Conservation (phyloP, 164 flowering plant genomes). For the Buxus sempervirens region DNA sequence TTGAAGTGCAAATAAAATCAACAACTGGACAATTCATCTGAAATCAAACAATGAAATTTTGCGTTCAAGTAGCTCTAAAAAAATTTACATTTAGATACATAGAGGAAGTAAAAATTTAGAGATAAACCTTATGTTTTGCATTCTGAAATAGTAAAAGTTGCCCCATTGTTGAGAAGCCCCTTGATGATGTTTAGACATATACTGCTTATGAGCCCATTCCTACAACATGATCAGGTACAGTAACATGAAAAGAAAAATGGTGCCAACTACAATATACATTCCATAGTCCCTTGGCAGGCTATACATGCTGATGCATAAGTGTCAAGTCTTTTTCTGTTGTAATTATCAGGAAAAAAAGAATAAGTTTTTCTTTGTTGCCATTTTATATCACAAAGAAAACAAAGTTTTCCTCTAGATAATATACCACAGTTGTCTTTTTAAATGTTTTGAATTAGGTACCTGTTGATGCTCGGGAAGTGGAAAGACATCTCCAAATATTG, state of each 20-base stretch:
- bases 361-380: neutral
- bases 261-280: neutral
- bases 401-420: neutral
- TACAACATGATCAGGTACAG: constrained; percentile 21
- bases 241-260: neutral
- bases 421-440: neutral
- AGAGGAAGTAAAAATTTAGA: neutral
- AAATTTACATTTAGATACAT: too few species aligned
- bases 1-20: too few species aligned
- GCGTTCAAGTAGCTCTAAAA: too few species aligned
- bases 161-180: constrained; percentile 99
- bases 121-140: constrained; percentile 89
- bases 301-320: neutral
- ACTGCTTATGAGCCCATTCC: constrained; percentile 99
- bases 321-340: neutral
- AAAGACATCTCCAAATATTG: constrained; percentile 89
- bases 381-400: neutral
- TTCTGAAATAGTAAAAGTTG: constrained; percentile 89
- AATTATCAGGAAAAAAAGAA: too few species aligned
- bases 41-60: too few species aligned
- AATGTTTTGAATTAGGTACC: constrained; percentile 37
- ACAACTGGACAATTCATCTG: too few species aligned
- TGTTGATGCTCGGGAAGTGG: constrained; percentile 88
- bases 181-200: constrained; percentile 90
- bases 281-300: neutral